Conservation (phyloP, 2,329 filamentous ascomycete species). For the Talaromyces funiculosus region DNA sequence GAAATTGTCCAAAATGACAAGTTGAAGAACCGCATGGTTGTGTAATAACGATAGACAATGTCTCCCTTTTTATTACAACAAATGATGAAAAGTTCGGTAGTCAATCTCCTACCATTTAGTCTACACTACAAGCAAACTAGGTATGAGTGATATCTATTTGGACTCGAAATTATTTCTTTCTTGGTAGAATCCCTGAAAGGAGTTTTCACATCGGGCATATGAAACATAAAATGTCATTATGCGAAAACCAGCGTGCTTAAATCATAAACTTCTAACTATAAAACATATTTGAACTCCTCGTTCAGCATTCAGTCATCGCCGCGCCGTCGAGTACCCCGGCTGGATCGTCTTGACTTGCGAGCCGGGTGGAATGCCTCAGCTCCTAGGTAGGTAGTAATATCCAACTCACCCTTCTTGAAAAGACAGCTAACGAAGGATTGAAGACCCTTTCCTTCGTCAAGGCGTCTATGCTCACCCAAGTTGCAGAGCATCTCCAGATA, state of each 20-base stretch:
- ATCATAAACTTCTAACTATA: background rate
- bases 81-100: background rate
- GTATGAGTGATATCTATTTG: background rate
- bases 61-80: background rate
- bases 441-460: background rate
- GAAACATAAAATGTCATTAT: background rate
- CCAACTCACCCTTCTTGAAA: background rate
- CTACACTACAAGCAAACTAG: background rate
- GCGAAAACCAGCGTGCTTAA: too few relatives aligned
- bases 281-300: background rate
- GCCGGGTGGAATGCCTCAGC: background rate
- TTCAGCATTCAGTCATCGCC: background rate
- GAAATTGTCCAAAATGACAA: slow-evolving; percentile 15
- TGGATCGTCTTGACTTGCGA: background rate
- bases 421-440: background rate
- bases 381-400: background rate
- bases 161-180: background rate
- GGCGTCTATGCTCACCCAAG: background rate
- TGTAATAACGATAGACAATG: background rate
- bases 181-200: too few relatives aligned
- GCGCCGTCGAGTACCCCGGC: background rate
- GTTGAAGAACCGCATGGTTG: slow-evolving; percentile 2
- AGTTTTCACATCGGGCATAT: too few relatives aligned
- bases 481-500: background rate
- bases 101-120: background rate